Conservation (phyloP, 345 rosid genomes). For the Combretum micranthum region DNA sequence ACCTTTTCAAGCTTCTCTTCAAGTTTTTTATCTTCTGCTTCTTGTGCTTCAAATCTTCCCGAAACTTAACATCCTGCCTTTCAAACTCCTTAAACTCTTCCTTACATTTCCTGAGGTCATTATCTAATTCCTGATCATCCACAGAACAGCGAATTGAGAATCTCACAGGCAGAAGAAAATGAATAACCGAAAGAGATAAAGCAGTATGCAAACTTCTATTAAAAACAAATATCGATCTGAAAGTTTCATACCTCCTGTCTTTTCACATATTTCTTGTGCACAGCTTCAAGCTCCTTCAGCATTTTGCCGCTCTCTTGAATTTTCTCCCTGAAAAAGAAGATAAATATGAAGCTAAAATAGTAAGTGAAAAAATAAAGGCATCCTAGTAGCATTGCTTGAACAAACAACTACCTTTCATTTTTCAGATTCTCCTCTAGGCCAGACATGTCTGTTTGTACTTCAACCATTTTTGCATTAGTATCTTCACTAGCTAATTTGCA, state of each 20-base stretch:
- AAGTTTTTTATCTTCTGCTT: slow-evolving; percentile 93
- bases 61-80: slow-evolving; percentile 85
- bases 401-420: slow-evolving; percentile 44
- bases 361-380: background rate
- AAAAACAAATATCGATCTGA: slow-evolving; percentile 1
- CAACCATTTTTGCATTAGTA: slow-evolving; percentile 46
- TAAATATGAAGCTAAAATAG: background rate
- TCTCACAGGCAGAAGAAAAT: background rate
- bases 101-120: slow-evolving; percentile 56
- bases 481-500: slow-evolving; percentile 76
- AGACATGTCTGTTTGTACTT: slow-evolving; percentile 42
- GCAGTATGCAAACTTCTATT: too few species aligned
- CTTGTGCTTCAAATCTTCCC: slow-evolving; percentile 87
- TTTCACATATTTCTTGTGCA: slow-evolving; percentile 58
- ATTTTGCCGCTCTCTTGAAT: slow-evolving; percentile 57
- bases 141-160: slow-evolving; percentile 7
- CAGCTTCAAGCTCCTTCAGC: slow-evolving; percentile 69
- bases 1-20: slow-evolving; percentile 89
- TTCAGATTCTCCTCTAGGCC: slow-evolving; percentile 65
- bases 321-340: slow-evolving; percentile 49
- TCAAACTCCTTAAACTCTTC: slow-evolving; percentile 94
- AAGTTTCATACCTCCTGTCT: slow-evolving; percentile 70
- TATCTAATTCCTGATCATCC: slow-evolving; percentile 65
- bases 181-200: background rate
- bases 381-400: background rate